Base-by-base conservation (phyloP, 129 eudicot species). In the Flaveria sonorensis region DNA sequence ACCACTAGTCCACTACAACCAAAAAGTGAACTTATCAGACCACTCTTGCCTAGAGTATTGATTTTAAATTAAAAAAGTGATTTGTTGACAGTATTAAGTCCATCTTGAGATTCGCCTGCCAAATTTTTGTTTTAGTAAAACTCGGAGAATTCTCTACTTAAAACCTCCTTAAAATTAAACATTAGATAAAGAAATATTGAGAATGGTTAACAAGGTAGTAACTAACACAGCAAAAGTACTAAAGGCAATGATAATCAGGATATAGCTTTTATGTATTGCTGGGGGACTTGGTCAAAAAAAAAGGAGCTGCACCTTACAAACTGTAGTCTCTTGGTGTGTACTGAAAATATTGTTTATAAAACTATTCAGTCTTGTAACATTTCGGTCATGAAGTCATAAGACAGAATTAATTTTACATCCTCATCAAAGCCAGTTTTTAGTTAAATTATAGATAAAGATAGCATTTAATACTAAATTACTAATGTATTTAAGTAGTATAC, bases 271-370 rank as follows among this genome's bases (percentile, higher is more conserved):
- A 10, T 21, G 32, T 16, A 26, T 13, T 28, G 45, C 45, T 63
- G 10, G 21, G 69, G 28, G 2, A 2, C 6, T 21, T 23, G 3
- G 66, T 63, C 43, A 63, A 9, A 2, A 30, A 30, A 52, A 72
- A 71, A n/a, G 74, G 23, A 9, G 11, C 50, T 50, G 45, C 10
- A 20, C 43, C n/a, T 72, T 53, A 74, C 39, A 13, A 57, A 72
- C 52, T 36, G 51, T n/a, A 52, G 18, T 39, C 19, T 18, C 28
- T 52, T 30, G 0, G 39, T 19, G n/a, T 26, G 39, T 23, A 20
- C 40, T 6, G 12, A 13, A 12, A 61, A 24, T 11, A 61, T 12
- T 26, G 19, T 12, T 61, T 26, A 61, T 23, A 23, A 7, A 61
- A 24, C 67, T 26, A 10, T 11, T 61, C 18, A 61, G 67, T 0